phyloP scores from a whole-genome alignment of 208 protist species.

The Trypanosomatidae sp. region DNA sequence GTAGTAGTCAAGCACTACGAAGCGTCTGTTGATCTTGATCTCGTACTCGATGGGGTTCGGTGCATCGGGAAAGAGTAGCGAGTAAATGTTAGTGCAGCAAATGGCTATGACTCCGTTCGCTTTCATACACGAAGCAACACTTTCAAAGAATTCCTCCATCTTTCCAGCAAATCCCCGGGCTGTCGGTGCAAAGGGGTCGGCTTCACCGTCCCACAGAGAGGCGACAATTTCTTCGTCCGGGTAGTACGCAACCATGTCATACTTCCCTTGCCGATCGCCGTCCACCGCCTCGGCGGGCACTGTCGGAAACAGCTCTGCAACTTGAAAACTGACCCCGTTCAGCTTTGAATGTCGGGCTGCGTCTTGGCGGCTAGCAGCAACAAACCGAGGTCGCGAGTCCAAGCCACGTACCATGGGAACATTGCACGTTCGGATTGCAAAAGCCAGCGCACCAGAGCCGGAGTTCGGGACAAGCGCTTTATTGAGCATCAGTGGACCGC shows the following conservation, averaged over 20 bases:
- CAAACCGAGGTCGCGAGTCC: conserved; percentile 71
- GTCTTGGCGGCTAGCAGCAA: conserved; percentile 54
- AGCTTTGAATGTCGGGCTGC: conserved; percentile 36
- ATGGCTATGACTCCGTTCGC: conserved; percentile 78
- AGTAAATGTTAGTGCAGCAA: conserved; percentile 81
- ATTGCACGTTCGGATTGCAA: conserved; percentile 41
- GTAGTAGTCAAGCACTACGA: conserved; percentile 90
- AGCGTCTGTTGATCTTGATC: conserved; percentile 84
- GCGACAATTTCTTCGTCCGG: conserved; percentile 70
- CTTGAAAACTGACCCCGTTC: conserved; percentile 67
- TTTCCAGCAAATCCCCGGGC: conserved; percentile 53
- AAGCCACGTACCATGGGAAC: conserved; percentile 84
- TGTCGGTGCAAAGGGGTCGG: conserved; percentile 53
- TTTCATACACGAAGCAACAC: conserved; percentile 44
- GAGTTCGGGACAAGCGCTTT: conserved; percentile 64
- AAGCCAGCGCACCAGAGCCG: conserved; percentile 57
- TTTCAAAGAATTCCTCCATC: conserved; percentile 87
- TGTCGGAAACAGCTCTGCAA: conserved; percentile 64
- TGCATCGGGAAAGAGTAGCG: conserved; percentile 57
- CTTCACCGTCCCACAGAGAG: conserved; percentile 31
- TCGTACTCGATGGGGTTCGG: conserved; percentile 90
- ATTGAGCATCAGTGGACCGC: conserved; percentile 57
- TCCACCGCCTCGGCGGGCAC: neutral
- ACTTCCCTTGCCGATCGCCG: conserved; percentile 30
- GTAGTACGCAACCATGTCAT: conserved; percentile 75